These are phyloP conservation scores for Euphorbia schlechtendalii DNA, from an alignment of 441 rosid genomes.

Conservation along the genomic window DNA sequence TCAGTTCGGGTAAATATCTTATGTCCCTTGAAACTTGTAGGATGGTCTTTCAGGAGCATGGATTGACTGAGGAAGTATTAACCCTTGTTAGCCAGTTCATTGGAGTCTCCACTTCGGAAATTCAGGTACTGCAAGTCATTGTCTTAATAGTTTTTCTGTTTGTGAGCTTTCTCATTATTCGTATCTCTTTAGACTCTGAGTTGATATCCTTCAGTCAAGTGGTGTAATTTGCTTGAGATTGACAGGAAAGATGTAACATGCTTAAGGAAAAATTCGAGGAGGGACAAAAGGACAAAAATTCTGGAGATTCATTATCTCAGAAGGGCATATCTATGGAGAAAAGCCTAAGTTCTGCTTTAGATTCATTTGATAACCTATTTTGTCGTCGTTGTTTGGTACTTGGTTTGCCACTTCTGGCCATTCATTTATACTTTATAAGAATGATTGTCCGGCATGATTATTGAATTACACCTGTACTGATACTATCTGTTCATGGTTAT, in stretches of 20 bases:
- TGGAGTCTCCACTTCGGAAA: slow-evolving; percentile 39
- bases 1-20: slow-evolving; percentile 6
- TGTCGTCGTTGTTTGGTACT: slow-evolving; percentile 94
- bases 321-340: slow-evolving; percentile 46
- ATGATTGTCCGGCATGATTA: slow-evolving; percentile 6
- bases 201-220: slow-evolving; percentile 10
- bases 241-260: slow-evolving; percentile 59
- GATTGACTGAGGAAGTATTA: slow-evolving; percentile 47
- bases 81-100: slow-evolving; percentile 47
- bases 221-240: slow-evolving; percentile 22
- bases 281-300: slow-evolving; percentile 28
- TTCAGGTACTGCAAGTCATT: slow-evolving; percentile 40
- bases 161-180: slow-evolving; percentile 15
- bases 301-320: slow-evolving; percentile 32
- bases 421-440: slow-evolving; percentile 12
- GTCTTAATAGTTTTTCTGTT: slow-evolving; percentile 3
- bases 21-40: slow-evolving; percentile 35
- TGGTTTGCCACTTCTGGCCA: slow-evolving; percentile 16
- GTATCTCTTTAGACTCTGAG: slow-evolving; percentile 13
- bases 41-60: slow-evolving; percentile 54
- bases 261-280: slow-evolving; percentile 45
- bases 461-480: slow-evolving; percentile 17
- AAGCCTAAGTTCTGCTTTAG: slow-evolving; percentile 54
- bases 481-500: slow-evolving; percentile 23
- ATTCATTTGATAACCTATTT: slow-evolving; percentile 61